These are phyloP conservation scores for Lentithecium fluviatile DNA, from an alignment of 495 filamentous ascomycete species.

Conservation along the genomic window DNA sequence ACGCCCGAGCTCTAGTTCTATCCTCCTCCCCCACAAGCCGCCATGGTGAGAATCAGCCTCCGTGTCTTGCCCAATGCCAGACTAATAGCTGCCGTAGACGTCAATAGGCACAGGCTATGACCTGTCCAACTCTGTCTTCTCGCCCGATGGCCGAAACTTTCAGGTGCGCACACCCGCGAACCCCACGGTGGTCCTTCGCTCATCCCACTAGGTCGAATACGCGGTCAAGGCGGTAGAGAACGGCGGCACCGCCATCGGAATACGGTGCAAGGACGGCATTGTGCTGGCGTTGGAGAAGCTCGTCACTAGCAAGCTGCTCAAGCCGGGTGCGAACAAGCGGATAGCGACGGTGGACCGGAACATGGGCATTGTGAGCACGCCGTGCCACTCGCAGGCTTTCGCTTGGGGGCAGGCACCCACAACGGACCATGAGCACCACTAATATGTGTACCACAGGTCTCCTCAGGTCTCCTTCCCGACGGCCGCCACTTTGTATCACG, in stretches of 20 bases:
- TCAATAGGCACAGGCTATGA: constrained; percentile 99
- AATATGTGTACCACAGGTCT: constrained; percentile 61
- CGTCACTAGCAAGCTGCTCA: constrained; percentile 89
- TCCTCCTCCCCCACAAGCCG: constrained; percentile 5
- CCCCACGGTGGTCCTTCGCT: background rate
- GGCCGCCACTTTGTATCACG: constrained; percentile 92
- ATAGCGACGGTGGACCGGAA: constrained; percentile 94
- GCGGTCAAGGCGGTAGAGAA: constrained; percentile 98
- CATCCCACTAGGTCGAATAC: constrained; percentile 75
- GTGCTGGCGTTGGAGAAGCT: constrained; percentile 97
- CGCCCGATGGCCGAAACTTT: constrained; percentile 97
- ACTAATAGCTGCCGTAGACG: constrained; percentile 58
- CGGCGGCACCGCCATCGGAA: constrained; percentile 92
- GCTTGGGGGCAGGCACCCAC: background rate
- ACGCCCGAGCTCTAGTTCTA: background rate
- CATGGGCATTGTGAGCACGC: constrained; percentile 75
- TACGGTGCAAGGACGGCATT: constrained; percentile 95
- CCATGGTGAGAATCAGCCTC: constrained; percentile 32
- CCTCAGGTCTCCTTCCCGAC: constrained; percentile 89
- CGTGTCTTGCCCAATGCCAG: constrained; percentile 1
- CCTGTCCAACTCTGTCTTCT: constrained; percentile 98
- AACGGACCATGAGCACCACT: background rate
- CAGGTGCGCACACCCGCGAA: constrained; percentile 55
- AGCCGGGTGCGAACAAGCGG: constrained; percentile 89
- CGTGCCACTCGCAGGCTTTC: constrained; percentile 14